Evolutionary conservation across 2,329 filamentous ascomycete genomes (phyloP).

Genomic region (Ophiostoma tasmaniense): DNA sequence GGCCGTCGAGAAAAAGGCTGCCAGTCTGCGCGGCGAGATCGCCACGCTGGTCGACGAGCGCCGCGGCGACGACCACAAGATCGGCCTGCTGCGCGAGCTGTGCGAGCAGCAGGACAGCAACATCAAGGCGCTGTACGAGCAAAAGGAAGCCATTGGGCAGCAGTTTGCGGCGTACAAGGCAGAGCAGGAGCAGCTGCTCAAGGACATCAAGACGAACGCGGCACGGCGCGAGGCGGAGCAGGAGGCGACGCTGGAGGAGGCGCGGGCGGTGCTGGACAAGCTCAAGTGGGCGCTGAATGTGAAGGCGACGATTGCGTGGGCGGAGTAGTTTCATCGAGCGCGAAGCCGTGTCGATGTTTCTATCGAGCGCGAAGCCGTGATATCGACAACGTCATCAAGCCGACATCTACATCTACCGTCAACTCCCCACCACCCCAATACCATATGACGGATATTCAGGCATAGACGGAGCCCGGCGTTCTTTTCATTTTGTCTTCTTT

Average conservation of each 20-base stretch:
- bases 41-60: constrained; percentile 46
- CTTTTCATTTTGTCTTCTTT: constrained; percentile 1
- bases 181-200: constrained; percentile 53
- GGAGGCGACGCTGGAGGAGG: constrained; percentile 47
- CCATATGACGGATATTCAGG: constrained; percentile 13
- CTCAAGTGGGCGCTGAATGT: constrained; percentile 65
- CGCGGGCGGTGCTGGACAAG: constrained; percentile 54
- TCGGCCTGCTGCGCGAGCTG: constrained; percentile 56
- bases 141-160: constrained; percentile 53
- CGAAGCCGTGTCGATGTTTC: too few relatives aligned
- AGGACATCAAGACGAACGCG: constrained; percentile 50
- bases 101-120: constrained; percentile 67
- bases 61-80: constrained; percentile 52
- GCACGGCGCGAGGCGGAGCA: constrained; percentile 53
- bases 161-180: constrained; percentile 58
- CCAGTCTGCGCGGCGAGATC: constrained; percentile 46
- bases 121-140: constrained; percentile 48
- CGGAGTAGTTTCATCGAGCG: constrained; percentile 40
- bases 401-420: too few relatives aligned
- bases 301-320: constrained; percentile 51
- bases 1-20: constrained; percentile 46
- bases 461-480: constrained; percentile 19
- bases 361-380: too few relatives aligned
- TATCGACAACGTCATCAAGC: not conserved
- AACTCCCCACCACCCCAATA: not conserved